Conservation (phyloP, 1,139 yeast species). For the Suhomyces chickasaworum region DNA sequence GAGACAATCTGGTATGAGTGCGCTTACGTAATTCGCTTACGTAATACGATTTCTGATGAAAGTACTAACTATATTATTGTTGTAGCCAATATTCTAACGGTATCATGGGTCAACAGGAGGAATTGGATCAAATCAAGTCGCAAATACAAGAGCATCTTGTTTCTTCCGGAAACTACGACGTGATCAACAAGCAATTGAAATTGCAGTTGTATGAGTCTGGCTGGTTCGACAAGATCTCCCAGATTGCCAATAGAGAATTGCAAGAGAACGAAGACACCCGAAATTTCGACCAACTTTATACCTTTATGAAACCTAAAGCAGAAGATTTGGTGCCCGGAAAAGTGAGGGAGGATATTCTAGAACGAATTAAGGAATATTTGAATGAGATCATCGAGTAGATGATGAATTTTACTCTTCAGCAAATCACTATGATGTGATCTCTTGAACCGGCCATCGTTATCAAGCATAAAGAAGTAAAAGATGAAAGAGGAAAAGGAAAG, state of each 20-base stretch:
- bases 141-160: slow-evolving; percentile 72
- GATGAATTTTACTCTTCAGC: too few species aligned
- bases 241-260: slow-evolving; percentile 49
- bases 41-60: too few species aligned
- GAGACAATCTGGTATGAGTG: background rate
- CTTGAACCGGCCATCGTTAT: too few species aligned
- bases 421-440: too few species aligned
- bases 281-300: slow-evolving; percentile 56
- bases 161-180: slow-evolving; percentile 78
- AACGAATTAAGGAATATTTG: slow-evolving; percentile 60
- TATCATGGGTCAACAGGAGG: slow-evolving; percentile 37
- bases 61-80: too few species aligned
- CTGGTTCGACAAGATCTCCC: slow-evolving; percentile 79
- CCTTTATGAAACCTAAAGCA: slow-evolving; percentile 64
- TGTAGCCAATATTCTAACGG: background rate
- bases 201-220: slow-evolving; percentile 73
- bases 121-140: slow-evolving; percentile 55
- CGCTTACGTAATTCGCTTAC: too few species aligned
- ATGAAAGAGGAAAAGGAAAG: too few species aligned
- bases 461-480: too few species aligned
- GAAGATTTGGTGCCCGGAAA: slow-evolving; percentile 67
- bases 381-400: slow-evolving; percentile 50
- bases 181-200: slow-evolving; percentile 61
- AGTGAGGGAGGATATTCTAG: slow-evolving; percentile 61
- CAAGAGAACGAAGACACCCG: slow-evolving; percentile 36